phyloP scores from a whole-genome alignment of 2,329 filamentous ascomycete species.

The Aspergillus glaucus region DNA sequence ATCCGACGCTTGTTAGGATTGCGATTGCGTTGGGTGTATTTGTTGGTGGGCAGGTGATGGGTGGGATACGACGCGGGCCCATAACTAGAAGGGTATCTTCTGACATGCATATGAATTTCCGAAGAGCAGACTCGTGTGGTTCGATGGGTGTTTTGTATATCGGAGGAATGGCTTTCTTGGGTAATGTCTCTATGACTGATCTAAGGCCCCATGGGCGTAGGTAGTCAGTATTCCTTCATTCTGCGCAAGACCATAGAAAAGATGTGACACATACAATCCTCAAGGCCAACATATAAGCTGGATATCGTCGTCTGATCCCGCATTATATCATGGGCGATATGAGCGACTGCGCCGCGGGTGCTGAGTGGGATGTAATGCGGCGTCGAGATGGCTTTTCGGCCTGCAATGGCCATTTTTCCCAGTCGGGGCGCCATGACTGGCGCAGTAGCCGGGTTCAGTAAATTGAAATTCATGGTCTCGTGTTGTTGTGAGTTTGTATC shows the following conservation, averaged over 20 bases:
- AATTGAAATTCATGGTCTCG: constrained; percentile 35
- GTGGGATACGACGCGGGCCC: constrained; percentile 69
- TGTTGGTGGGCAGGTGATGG: constrained; percentile 61
- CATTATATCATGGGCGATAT: constrained; percentile 81
- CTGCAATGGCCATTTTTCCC: constrained; percentile 57
- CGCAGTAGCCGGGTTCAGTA: constrained; percentile 24
- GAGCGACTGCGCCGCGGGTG: constrained; percentile 78
- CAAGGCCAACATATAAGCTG: constrained; percentile 73
- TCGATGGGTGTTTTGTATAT: constrained; percentile 46
- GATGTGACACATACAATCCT: constrained; percentile 68
- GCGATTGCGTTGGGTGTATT: constrained; percentile 67
- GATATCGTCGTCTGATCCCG: constrained; percentile 57
- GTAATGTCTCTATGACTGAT: constrained; percentile 56
- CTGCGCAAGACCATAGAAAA: not conserved
- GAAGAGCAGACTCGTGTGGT: constrained; percentile 53
- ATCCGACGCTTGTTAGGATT: constrained; percentile 81
- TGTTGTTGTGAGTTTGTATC: constrained; percentile 9
- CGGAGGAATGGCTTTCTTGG: constrained; percentile 39
- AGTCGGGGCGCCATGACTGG: constrained; percentile 52
- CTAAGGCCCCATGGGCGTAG: constrained; percentile 28
- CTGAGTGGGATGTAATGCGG: constrained; percentile 75
- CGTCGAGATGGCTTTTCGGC: constrained; percentile 66
- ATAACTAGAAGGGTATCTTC: constrained; percentile 62
- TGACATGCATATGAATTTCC: constrained; percentile 70
- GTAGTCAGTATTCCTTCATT: constrained; percentile 20